Evolutionary conservation across 2,329 filamentous ascomycete genomes (phyloP).

Genomic region (Curvularia verruculosa): DNA sequence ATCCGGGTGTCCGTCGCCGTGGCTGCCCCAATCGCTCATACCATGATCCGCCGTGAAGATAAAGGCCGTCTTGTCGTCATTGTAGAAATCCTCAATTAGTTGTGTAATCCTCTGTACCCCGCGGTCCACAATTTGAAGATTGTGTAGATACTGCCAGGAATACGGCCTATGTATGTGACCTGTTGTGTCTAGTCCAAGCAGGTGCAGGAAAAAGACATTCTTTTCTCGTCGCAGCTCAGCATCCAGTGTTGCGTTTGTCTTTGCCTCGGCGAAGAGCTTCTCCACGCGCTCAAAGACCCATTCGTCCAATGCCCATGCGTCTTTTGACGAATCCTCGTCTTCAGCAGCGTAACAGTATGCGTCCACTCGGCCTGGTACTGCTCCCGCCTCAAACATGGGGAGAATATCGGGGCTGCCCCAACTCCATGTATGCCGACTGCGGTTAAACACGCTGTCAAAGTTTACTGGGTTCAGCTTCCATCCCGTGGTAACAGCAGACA

Average conservation of each 20-base stretch:
- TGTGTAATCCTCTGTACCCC: conserved; percentile 84
- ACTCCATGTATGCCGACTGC: conserved; percentile 96
- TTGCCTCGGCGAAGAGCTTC: conserved; percentile 80
- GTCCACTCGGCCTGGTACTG: conserved; percentile 83
- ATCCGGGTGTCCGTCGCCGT: conserved; percentile 95
- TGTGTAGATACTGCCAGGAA: conserved; percentile 91
- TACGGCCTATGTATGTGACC: conserved; percentile 89
- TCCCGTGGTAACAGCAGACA: conserved; percentile 93
- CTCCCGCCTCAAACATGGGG: conserved; percentile 96
- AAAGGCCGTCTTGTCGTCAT: conserved; percentile 82
- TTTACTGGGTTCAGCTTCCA: conserved; percentile 99
- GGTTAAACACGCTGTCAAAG: conserved; percentile 98
- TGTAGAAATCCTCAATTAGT: conserved; percentile 84
- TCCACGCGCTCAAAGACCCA: conserved; percentile 98
- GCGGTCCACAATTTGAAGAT: conserved; percentile 91
- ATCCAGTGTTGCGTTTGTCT: conserved; percentile 76
- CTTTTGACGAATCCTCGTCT: conserved; percentile 85
- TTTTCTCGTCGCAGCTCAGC: conserved; percentile 79
- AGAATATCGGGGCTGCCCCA: conserved; percentile 98
- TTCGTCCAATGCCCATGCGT: conserved; percentile 80
- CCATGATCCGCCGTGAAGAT: conserved; percentile 98
- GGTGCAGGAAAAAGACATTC: conserved; percentile 91
- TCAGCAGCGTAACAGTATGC: conserved; percentile 84
- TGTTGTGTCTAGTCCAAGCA: conserved; percentile 88
- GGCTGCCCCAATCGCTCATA: conserved; percentile 99